A percentile compares a stretch with the other conserved stretches of the same genome.
Evolutionary conservation across 768 basidiomycete genomes (phyloP).

Genomic region (Brasilioporus rufonigricans): DNA sequence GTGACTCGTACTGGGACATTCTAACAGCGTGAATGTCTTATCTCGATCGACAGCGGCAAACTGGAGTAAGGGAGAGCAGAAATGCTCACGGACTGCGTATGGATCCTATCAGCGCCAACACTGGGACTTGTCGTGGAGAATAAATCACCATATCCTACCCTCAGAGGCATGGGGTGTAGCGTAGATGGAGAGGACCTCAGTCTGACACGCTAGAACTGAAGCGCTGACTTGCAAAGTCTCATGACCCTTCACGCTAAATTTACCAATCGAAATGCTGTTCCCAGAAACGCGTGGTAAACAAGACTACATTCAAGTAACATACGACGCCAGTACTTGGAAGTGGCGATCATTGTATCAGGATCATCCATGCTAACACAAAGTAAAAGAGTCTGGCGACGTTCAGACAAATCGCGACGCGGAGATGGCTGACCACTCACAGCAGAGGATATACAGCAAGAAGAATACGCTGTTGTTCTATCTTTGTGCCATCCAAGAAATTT

Average conservation of each 20-base stretch:
- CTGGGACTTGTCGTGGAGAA: background rate
- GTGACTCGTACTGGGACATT: constrained; percentile 72
- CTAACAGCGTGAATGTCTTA: constrained; percentile 77
- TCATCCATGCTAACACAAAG: constrained; percentile 96
- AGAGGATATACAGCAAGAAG: constrained; percentile 96
- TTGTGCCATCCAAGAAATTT: constrained; percentile 94
- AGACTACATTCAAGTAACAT: constrained; percentile 15
- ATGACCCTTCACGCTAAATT: background rate
- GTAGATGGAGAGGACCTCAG: background rate
- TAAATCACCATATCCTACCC: constrained; percentile 32
- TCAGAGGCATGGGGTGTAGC: constrained; percentile 24
- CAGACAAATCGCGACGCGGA: background rate
- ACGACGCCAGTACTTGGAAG: background rate
- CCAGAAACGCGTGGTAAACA: constrained; percentile 2
- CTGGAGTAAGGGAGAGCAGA: constrained; percentile 89
- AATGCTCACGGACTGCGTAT: constrained; percentile 77
- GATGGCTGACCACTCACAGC: constrained; percentile 50
- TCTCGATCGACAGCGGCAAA: constrained; percentile 68
- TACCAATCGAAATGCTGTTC: background rate
- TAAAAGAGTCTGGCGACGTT: constrained; percentile 69
- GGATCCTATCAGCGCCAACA: constrained; percentile 5
- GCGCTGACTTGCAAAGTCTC: background rate
- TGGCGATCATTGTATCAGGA: constrained; percentile 70
- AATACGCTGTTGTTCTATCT: constrained; percentile 87
- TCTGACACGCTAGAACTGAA: background rate